Conservation (phyloP, 2,329 filamentous ascomycete species). For the Pyrenophora seminiperda region DNA sequence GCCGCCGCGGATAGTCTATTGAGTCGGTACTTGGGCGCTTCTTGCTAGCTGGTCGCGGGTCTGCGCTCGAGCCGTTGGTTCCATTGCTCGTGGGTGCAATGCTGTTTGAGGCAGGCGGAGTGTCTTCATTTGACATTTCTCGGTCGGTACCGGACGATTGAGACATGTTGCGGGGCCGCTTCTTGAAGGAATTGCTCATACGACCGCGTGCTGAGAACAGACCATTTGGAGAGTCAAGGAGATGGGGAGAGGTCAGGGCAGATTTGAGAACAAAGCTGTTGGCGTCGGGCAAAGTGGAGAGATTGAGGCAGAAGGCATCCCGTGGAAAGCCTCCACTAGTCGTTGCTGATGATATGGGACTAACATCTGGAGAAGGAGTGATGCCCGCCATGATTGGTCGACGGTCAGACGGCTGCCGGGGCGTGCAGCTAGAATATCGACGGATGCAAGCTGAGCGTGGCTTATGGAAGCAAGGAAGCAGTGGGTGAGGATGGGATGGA, state of each 20-base stretch:
- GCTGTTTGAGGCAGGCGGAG: constrained; percentile 36
- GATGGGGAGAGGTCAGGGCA: constrained; percentile 46
- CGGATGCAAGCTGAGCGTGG: constrained; percentile 4
- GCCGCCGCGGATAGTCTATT: constrained; percentile 50
- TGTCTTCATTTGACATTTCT: constrained; percentile 46
- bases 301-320: constrained; percentile 50
- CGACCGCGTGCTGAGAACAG: constrained; percentile 36
- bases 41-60: constrained; percentile 39
- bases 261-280: constrained; percentile 47
- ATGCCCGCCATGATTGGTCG: constrained; percentile 50
- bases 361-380: constrained; percentile 51
- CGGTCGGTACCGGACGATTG: constrained; percentile 50
- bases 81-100: constrained; percentile 40
- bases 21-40: constrained; percentile 50
- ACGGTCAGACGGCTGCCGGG: constrained; percentile 31
- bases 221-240: constrained; percentile 47
- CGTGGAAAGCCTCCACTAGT: constrained; percentile 47
- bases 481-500: neutral
- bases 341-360: constrained; percentile 50
- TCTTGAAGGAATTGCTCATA: constrained; percentile 42
- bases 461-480: constrained; percentile 2
- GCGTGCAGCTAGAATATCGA: constrained; percentile 37
- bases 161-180: constrained; percentile 51
- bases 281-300: constrained; percentile 46
- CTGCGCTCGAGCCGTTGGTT: constrained; percentile 27